Conservation (phyloP, 768 basidiomycete genomes). For the Leccinellum rugosiceps region DNA sequence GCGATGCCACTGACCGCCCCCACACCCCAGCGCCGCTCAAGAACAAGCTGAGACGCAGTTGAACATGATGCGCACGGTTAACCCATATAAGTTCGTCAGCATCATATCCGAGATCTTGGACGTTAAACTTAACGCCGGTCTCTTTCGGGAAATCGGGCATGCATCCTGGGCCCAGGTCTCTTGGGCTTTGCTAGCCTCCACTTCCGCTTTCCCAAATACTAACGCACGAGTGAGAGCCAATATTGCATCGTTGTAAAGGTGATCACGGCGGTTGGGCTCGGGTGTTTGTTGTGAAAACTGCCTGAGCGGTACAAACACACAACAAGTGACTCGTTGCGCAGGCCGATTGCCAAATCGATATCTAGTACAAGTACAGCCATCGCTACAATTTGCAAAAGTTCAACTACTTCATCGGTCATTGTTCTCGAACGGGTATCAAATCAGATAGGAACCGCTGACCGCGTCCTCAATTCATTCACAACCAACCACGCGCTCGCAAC, state of each 20-base stretch:
- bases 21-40: neutral
- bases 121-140: conserved; percentile 1
- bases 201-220: neutral
- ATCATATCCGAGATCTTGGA: conserved; percentile 2
- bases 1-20: neutral
- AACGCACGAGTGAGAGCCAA: too few species aligned
- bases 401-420: conserved; percentile 16
- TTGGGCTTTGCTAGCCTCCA: neutral
- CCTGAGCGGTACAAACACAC: too few species aligned
- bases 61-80: neutral
- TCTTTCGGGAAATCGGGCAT: conserved; percentile 1
- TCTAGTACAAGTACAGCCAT: conserved; percentile 22
- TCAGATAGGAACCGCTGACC: conserved; percentile 26
- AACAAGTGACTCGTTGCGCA: neutral
- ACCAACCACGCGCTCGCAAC: neutral
- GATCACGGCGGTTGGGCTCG: too few species aligned
- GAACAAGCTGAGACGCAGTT: neutral
- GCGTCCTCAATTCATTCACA: neutral
- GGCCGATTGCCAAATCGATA: conserved; percentile 16
- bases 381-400: conserved; percentile 16
- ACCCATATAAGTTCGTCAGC: neutral
- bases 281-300: neutral
- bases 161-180: conserved; percentile 13
- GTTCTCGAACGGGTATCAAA: conserved; percentile 21
- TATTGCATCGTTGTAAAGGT: too few species aligned